A percentile compares a stretch with the other conserved stretches of the same genome.
These are phyloP conservation scores for Yamadazyma diospyri DNA, from an alignment of 1,139 yeast species.

Conservation along the genomic window DNA sequence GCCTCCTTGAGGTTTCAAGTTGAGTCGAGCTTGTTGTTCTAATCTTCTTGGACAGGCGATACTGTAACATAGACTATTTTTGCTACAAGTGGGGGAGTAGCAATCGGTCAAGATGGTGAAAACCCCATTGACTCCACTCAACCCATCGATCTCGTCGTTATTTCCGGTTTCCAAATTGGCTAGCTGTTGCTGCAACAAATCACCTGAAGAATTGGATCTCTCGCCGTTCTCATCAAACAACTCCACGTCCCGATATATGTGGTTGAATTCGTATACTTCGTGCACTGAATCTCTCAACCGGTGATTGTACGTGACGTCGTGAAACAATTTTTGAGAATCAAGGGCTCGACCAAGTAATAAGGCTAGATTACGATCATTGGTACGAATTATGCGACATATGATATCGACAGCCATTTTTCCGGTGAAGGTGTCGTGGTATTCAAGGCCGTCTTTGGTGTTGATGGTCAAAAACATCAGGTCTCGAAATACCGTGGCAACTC, in stretches of 20 bases:
- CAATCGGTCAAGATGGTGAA: constrained; percentile 91
- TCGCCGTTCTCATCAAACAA: constrained; percentile 29
- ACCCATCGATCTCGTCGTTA: neutral
- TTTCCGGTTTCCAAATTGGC: constrained; percentile 6
- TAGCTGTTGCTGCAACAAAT: constrained; percentile 20
- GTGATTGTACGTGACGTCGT: constrained; percentile 94
- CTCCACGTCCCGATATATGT: constrained; percentile 43
- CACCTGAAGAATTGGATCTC: constrained; percentile 15
- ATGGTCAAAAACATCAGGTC: constrained; percentile 71
- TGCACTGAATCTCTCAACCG: constrained; percentile 80
- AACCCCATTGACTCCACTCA: constrained; percentile 72
- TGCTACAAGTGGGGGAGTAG: constrained; percentile 93
- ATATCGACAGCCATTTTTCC: constrained; percentile 94
- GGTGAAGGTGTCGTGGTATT: constrained; percentile 90
- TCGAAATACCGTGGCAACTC: constrained; percentile 77
- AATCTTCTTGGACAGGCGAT: constrained; percentile 96
- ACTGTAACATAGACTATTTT: constrained; percentile 84
- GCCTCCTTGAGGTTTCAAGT: constrained; percentile 87
- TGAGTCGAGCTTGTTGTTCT: constrained; percentile 92
- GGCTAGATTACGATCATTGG: constrained; percentile 89
- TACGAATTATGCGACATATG: constrained; percentile 77
- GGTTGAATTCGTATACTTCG: constrained; percentile 88
- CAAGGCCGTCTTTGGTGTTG: constrained; percentile 88
- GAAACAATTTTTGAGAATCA: constrained; percentile 92
- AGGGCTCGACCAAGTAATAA: constrained; percentile 83